Conservation (phyloP, 2,329 filamentous ascomycete genomes). For the Proliferodiscus dingleyae region DNA sequence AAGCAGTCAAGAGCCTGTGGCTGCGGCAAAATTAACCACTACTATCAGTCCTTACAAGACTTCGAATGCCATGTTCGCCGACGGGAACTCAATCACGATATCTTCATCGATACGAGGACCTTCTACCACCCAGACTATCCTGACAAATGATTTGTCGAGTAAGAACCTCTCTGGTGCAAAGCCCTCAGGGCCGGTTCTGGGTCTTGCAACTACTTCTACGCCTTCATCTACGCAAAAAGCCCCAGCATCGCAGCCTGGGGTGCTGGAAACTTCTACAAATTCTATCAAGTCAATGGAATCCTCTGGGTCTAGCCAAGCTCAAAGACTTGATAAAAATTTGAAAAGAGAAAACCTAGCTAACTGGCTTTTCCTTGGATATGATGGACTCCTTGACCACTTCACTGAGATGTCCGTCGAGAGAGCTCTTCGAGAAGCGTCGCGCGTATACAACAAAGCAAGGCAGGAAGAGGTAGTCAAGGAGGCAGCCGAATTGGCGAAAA, state of each 20-base stretch:
- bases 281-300: neutral
- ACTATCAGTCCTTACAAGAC: neutral
- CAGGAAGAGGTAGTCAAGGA: conserved; percentile 13
- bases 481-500: conserved; percentile 18
- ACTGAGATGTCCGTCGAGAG: conserved; percentile 20
- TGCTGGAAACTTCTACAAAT: neutral
- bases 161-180: neutral
- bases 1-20: neutral
- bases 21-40: neutral
- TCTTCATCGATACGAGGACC: neutral
- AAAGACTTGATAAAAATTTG: conserved; percentile 1
- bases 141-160: neutral
- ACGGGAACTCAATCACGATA: neutral
- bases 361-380: conserved; percentile 27
- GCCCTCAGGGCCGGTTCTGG: neutral
- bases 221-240: neutral
- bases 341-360: conserved; percentile 17
- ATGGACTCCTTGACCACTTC: conserved; percentile 32
- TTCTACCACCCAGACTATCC: neutral
- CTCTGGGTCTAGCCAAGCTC: neutral
- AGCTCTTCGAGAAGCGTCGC: conserved; percentile 18
- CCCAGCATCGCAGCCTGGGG: neutral
- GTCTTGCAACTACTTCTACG: neutral
- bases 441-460: conserved; percentile 20
- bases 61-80: conserved; percentile 2